Conservation (phyloP, 257 asterid genomes). For the Solanum bukasovii region DNA sequence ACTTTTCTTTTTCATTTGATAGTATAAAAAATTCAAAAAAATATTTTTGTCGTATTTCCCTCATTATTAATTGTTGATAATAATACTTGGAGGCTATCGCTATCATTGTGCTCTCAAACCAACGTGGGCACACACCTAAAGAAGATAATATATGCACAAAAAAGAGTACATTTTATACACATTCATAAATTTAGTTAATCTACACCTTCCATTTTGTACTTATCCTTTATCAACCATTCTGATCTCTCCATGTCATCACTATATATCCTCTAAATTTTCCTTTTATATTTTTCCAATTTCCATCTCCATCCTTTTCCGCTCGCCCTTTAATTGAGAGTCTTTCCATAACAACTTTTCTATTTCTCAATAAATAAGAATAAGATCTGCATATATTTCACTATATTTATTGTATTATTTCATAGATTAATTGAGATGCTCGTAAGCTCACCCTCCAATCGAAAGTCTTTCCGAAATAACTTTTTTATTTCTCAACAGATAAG, state of each 20-base stretch:
- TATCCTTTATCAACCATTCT: constrained; percentile 38
- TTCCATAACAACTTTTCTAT: accelerated
- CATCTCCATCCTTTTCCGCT: neutral
- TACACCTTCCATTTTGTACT: constrained; percentile 5
- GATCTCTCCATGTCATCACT: constrained; percentile 36
- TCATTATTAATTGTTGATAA: neutral
- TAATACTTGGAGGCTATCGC: neutral
- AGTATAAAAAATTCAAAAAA: neutral
- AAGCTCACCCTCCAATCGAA: accelerated
- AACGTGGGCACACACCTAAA: neutral
- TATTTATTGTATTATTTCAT: too few relatives aligned
- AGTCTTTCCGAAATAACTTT: accelerated
- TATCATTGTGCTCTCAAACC: neutral
- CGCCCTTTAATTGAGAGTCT: accelerated
- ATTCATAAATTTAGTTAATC: neutral
- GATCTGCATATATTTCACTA: too few relatives aligned
- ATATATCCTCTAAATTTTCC: constrained; percentile 15
- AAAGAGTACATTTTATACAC: neutral
- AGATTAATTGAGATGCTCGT: too few relatives aligned
- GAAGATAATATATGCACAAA: neutral
- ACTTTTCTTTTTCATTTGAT: neutral
- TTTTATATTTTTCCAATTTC: neutral
- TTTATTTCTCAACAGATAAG: neutral
- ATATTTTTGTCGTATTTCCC: neutral
- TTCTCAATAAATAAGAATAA: too few relatives aligned